Conservation (phyloP, 345 rosid species). For the Bretschneidera sinensis region DNA sequence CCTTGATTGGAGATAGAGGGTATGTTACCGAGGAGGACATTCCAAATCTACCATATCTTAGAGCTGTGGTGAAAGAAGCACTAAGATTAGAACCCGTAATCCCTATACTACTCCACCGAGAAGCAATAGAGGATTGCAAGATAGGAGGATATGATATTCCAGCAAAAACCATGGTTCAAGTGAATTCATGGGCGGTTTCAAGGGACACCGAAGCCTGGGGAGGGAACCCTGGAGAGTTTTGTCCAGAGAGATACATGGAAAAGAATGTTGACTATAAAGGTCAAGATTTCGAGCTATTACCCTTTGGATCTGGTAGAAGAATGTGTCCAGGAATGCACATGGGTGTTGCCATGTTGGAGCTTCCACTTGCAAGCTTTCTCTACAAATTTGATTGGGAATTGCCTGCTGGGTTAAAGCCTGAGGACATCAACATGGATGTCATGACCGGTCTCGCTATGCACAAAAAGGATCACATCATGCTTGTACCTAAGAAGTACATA, state of each 20-base stretch:
- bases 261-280: conserved; percentile 35
- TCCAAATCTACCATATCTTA: conserved; percentile 26
- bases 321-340: conserved; percentile 37
- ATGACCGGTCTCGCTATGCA: conserved; percentile 30
- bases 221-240: conserved; percentile 27
- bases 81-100: conserved; percentile 24
- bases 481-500: conserved; percentile 18
- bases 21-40: conserved; percentile 33
- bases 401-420: conserved; percentile 24
- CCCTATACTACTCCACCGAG: conserved; percentile 30
- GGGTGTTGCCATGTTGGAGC: conserved; percentile 29
- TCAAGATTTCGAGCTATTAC: conserved; percentile 31
- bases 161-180: conserved; percentile 18
- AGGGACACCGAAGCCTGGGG: conserved; percentile 35
- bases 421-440: conserved; percentile 28
- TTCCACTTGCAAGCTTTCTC: conserved; percentile 28
- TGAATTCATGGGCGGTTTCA: conserved; percentile 28
- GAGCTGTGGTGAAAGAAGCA: conserved; percentile 33
- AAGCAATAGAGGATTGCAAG: conserved; percentile 23
- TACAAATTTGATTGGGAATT: conserved; percentile 24
- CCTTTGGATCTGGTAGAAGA: conserved; percentile 34
- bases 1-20: conserved; percentile 21
- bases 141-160: conserved; percentile 29
- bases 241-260: conserved; percentile 33
- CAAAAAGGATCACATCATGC: conserved; percentile 26